Base-by-base conservation (phyloP, 148 eudicot species). In the Cornus florida region DNA sequence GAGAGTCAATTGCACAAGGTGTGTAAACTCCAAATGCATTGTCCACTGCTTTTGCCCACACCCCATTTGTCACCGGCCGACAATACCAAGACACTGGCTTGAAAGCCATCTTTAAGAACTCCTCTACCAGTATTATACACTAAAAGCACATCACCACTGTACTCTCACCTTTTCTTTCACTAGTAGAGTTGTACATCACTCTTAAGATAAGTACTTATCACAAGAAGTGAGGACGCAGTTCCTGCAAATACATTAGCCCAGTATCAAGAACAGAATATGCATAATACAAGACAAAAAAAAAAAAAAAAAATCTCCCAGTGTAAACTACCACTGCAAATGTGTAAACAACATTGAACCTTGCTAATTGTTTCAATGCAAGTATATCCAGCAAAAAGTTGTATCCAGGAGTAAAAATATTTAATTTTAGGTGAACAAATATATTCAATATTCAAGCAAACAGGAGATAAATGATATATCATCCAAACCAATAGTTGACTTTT, bases 11-110 rank as follows among this genome's bases (percentile, higher is more conserved):
- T 73, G 88, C 91, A 86, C 99, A 96, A 0, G 99, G 99, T 32
- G 99, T 93, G 86, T 86, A 96, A 80, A 91, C 91, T 78, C 98
- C 99, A 79, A 96, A 77, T 20, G 92, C 94, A 89, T 93, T 96
- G 39, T 86, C 89, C 77, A 93, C 97, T 31, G 80, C 80, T 79
- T 86, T 88, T 76, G 91, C 88, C 99, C 99, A 96, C 41, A 86
- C 91, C n/a, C 99, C 97, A 82, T 92, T 85, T 28, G 80, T 88
- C 87, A 86, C 97, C 57, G 99, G 98, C 69, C 87, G 87, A 81
- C 99, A 96, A 81, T 92, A 96, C 97, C 97, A 92, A 48, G 77
- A 91, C 84, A 92, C 85, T 79, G 98, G 97, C 88, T 89, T 71
- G 67, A 91, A 86, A 77, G 87, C 94, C 99, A 93, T 96, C 74